A percentile compares a stretch with the other conserved stretches of the same genome.
These are phyloP conservation scores for Misopates orontium DNA, from an alignment of 257 asterid species.

Conservation along the genomic window DNA sequence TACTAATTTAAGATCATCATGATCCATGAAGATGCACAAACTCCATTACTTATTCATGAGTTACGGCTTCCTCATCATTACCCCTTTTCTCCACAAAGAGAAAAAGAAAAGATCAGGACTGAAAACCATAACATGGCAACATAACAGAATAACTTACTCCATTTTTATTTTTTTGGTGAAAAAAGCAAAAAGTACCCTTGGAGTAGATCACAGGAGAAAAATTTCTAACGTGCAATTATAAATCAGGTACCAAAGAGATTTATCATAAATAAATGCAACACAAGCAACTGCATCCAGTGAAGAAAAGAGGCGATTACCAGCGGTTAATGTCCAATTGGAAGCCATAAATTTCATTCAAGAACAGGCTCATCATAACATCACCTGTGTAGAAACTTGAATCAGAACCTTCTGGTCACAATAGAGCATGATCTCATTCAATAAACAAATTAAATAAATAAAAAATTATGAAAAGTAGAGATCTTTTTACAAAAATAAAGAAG, in stretches of 20 bases:
- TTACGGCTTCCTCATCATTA: background rate
- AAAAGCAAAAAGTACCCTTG: background rate
- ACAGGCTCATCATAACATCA: slow-evolving; percentile 95
- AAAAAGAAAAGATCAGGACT: background rate
- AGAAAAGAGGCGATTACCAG: slow-evolving; percentile 54
- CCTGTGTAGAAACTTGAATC: slow-evolving; percentile 47
- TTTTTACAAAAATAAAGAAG: slow-evolving; percentile 21
- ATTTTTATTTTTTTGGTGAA: background rate
- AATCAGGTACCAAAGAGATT: slow-evolving; percentile 1
- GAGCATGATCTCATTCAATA: slow-evolving; percentile 11
- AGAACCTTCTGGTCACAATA: slow-evolving; percentile 24
- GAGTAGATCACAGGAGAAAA: slow-evolving; percentile 2
- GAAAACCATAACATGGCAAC: background rate
- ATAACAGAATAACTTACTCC: background rate
- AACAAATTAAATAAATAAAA: slow-evolving; percentile 2
- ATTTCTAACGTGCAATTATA: too few relatives aligned
- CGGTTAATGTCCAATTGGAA: slow-evolving; percentile 93
- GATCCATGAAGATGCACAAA: too few relatives aligned
- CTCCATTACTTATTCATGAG: background rate
- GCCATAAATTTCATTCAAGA: slow-evolving; percentile 93
- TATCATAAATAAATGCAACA: slow-evolving; percentile 13
- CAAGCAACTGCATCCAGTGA: background rate
- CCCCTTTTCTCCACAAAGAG: background rate
- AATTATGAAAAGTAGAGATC: slow-evolving; percentile 10
- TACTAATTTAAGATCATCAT: too few relatives aligned